Conservation (phyloP, 148 eudicot genomes). For the Vaccinium macrocarpon region DNA sequence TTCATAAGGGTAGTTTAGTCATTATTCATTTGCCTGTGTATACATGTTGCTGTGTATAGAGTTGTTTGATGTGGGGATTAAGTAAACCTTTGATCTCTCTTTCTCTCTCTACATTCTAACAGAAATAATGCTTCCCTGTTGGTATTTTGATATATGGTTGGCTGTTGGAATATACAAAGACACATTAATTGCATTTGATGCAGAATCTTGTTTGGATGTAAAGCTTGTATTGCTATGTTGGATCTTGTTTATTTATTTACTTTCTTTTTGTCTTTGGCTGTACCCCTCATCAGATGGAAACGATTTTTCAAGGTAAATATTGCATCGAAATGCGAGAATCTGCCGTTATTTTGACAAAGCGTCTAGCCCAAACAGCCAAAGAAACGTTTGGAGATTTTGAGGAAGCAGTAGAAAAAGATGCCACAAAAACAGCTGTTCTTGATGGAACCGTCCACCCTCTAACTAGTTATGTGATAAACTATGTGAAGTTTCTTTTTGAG, state of each 20-base stretch:
- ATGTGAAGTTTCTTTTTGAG: slow-evolving; percentile 93
- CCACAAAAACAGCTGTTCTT: slow-evolving; percentile 84
- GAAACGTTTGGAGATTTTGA: slow-evolving; percentile 91
- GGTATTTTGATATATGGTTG: not conserved
- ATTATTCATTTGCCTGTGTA: too few relatives aligned
- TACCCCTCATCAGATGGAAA: slow-evolving; percentile 47
- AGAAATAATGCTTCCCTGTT: not conserved
- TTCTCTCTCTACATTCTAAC: too few relatives aligned
- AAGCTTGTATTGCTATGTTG: not conserved
- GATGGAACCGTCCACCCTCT: slow-evolving; percentile 98
- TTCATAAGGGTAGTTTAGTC: too few relatives aligned
- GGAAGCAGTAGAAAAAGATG: slow-evolving; percentile 95
- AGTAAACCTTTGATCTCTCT: too few relatives aligned
- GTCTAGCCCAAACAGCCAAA: slow-evolving; percentile 88
- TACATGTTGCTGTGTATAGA: too few relatives aligned
- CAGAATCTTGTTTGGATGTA: not conserved
- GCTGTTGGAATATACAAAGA: not conserved
- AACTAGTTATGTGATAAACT: slow-evolving; percentile 95
- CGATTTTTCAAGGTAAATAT: slow-evolving; percentile 62
- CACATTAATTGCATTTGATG: not conserved
- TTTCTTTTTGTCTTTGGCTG: not conserved
- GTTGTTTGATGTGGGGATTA: too few relatives aligned
- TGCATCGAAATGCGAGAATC: slow-evolving; percentile 80
- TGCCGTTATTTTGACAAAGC: slow-evolving; percentile 62
- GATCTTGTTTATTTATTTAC: not conserved